Base-by-base conservation (phyloP, 257 asterid genomes). In the Ophiorrhiza pumila region DNA sequence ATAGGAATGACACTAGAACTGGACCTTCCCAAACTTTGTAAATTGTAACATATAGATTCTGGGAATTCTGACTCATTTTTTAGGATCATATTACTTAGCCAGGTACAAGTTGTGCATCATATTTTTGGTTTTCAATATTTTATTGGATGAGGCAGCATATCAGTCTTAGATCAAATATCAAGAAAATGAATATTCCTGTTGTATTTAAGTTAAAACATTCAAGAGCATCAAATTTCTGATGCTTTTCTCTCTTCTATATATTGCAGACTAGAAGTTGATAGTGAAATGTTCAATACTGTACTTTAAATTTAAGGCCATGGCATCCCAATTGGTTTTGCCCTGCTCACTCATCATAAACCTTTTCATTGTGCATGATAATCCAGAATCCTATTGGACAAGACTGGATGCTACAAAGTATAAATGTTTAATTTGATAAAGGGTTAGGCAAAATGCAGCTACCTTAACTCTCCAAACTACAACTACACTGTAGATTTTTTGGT, bases 111-210 rank as follows among this genome's bases (percentile, higher is more conserved):
- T 46, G 84, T 77, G 86, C 84, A 81, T 79, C 78, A 62, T 27
- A 69, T 68, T 82, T 83, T 83, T 76, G 80, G 69, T 59, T 69
- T 59, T 74, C 80, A 71, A 75, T 71, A 72, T 70, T n/a, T 74
- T 60, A 76, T 73, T 76, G 80, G 75, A 77, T 79, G 84, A 71
- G 77, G n/a, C n/a, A n/a, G 86, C 77, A 49, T 80, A 25, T 73
- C 63, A 50, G 58, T 72, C 66, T 70, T 73, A 63, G 68, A 52
- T 74, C 41, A 69, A 42, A 31, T 79, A 39, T 45, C 64, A 49
- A 37, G 47, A 65, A 49, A 66, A 32, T 41, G 69, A 75, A 75
- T 12, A 50, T 67, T 46, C 25, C 69, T 58, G 45, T 45, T 75
- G 69, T 75, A 45, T n/a, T 61, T 20, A 62, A 72, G 76, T 37